A percentile compares a stretch with the other conserved stretches of the same genome.
Evolutionary conservation across 2,329 filamentous ascomycete species (phyloP).

Genomic region (Trichoderma afroharzianum): DNA sequence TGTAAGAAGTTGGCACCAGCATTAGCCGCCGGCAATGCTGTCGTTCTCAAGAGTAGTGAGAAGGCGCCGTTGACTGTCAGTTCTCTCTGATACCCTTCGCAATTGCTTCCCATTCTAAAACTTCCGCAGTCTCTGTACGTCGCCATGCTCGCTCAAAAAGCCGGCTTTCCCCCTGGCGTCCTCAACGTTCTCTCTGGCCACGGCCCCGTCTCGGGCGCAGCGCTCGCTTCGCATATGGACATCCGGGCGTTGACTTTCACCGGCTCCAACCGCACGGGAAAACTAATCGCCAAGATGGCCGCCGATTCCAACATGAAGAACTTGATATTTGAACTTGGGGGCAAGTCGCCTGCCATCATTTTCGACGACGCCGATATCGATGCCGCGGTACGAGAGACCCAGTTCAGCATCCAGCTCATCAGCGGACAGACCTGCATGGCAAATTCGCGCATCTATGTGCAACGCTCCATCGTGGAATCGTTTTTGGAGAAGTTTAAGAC

Average conservation of each 20-base stretch:
- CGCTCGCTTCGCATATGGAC: conserved; percentile 58
- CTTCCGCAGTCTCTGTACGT: conserved; percentile 43
- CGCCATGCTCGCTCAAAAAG: conserved; percentile 60
- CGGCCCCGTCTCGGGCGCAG: conserved; percentile 59
- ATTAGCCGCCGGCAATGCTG: conserved; percentile 55
- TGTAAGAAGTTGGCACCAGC: conserved; percentile 66
- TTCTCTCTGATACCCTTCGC: neutral
- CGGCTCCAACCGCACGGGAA: conserved; percentile 62
- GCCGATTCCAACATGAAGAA: conserved; percentile 53
- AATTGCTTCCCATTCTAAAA: neutral
- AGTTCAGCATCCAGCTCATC: neutral
- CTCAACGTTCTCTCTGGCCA: conserved; percentile 67
- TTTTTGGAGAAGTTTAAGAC: conserved; percentile 58
- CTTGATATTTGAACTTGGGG: conserved; percentile 56
- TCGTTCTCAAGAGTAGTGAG: conserved; percentile 57
- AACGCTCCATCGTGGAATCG: conserved; percentile 52
- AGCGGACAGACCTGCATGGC: conserved; percentile 50
- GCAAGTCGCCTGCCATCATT: conserved; percentile 54
- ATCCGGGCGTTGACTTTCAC: conserved; percentile 71
- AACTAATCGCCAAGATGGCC: conserved; percentile 66
- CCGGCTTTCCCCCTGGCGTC: conserved; percentile 71
- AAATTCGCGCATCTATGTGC: conserved; percentile 56
- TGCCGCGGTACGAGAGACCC: neutral
- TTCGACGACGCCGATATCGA: conserved; percentile 59
- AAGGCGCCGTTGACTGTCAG: conserved; percentile 54